Percentiles rank a stretch among this genome's conserved stretches.
Conservation (phyloP, 306 rosid genomes). For the Neltuma alba region DNA sequence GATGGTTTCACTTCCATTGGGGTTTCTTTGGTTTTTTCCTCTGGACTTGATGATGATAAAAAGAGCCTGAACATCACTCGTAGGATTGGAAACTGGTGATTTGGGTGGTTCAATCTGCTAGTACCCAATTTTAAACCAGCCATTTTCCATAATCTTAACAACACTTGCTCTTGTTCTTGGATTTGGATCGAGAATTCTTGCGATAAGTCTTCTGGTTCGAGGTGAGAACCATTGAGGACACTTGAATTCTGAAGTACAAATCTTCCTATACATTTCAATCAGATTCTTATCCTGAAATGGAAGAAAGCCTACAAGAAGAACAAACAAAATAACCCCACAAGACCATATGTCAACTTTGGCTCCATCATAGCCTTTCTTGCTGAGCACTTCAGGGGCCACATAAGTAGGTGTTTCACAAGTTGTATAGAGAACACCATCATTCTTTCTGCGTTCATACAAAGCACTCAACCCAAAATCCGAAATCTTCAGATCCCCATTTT, state of each 20-base stretch:
- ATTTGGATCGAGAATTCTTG: slow-evolving; percentile 84
- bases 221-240: slow-evolving; percentile 86
- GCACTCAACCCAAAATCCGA: slow-evolving; percentile 93
- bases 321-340: slow-evolving; percentile 85
- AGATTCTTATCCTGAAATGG: slow-evolving; percentile 83
- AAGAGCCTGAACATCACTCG: not conserved
- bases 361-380: slow-evolving; percentile 82
- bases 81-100: not conserved
- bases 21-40: not conserved
- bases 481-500: slow-evolving; percentile 76
- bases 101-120: not conserved
- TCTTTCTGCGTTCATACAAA: slow-evolving; percentile 66
- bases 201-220: slow-evolving; percentile 56
- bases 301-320: slow-evolving; percentile 90
- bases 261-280: slow-evolving; percentile 89
- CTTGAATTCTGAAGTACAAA: slow-evolving; percentile 68
- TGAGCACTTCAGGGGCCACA: slow-evolving; percentile 88
- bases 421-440: slow-evolving; percentile 87
- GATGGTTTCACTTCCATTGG: slow-evolving; percentile 46
- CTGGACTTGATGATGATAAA: not conserved
- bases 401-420: slow-evolving; percentile 98
- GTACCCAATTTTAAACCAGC: slow-evolving; percentile 73
- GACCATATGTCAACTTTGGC: slow-evolving; percentile 93
- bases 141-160: slow-evolving; percentile 61
- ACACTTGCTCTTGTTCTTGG: slow-evolving; percentile 70